phyloP scores from a whole-genome alignment of 345 rosid genomes.

The Brassica nigra region DNA sequence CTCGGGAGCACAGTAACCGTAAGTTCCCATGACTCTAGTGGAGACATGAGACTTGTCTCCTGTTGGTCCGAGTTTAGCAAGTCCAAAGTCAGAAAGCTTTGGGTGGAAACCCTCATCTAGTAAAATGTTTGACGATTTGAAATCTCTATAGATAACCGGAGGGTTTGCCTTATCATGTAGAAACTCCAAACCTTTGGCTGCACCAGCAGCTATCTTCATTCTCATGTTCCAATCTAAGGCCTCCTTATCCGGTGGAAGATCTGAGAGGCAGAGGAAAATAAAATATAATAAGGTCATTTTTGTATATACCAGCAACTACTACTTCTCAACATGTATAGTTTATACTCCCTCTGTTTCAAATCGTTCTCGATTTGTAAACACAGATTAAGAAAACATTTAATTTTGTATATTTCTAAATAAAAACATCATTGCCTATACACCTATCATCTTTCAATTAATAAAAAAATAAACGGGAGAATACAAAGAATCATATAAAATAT shows the following conservation, averaged over 20 bases:
- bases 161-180: constrained; percentile 94
- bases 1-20: constrained; percentile 99
- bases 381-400: too few relatives aligned
- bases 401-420: too few relatives aligned
- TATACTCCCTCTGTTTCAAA: too few relatives aligned
- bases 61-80: constrained; percentile 95
- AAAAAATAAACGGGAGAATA: too few relatives aligned
- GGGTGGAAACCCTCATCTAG: constrained; percentile 90
- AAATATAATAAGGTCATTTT: background rate
- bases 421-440: too few relatives aligned
- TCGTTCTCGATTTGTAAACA: too few relatives aligned
- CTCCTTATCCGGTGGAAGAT: constrained; percentile 91
- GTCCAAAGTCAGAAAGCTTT: constrained; percentile 96
- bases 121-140: constrained; percentile 94
- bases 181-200: constrained; percentile 94
- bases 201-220: constrained; percentile 99
- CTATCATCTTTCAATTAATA: too few relatives aligned
- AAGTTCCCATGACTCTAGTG: constrained; percentile 99
- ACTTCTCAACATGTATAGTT: background rate
- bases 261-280: constrained; percentile 38
- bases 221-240: constrained; percentile 93
- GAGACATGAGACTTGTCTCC: constrained; percentile 99
- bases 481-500: too few relatives aligned
- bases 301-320: constrained; percentile 12
- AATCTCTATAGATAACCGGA: constrained; percentile 94